Conservation (phyloP, 2,329 filamentous ascomycete species). For the Myriosclerotinia scirpicola region DNA sequence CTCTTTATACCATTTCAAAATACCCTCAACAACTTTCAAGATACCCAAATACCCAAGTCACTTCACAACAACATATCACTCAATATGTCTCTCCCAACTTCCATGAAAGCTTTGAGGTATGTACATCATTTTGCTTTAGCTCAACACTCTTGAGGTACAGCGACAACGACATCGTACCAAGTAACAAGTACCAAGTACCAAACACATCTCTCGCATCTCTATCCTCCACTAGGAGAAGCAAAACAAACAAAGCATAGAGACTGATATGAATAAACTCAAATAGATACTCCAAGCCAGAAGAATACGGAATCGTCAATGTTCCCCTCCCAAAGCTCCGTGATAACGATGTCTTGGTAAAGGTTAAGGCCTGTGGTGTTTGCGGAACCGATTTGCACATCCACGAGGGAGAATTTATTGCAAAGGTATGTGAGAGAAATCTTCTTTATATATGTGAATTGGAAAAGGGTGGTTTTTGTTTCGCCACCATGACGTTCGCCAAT, state of each 20-base stretch:
- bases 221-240: slow-evolving; percentile 3
- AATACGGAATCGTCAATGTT: slow-evolving; percentile 60
- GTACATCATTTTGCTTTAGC: slow-evolving; percentile 33
- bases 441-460: slow-evolving; percentile 29
- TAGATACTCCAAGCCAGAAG: slow-evolving; percentile 61
- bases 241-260: not conserved
- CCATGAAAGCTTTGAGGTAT: slow-evolving; percentile 61
- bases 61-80: slow-evolving; percentile 21
- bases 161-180: not conserved
- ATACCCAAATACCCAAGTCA: not conserved
- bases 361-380: slow-evolving; percentile 65
- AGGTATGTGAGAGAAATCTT: slow-evolving; percentile 42
- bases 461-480: slow-evolving; percentile 10
- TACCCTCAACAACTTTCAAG: not conserved
- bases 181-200: not conserved
- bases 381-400: slow-evolving; percentile 56
- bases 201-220: not conserved
- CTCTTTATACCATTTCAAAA: not conserved
- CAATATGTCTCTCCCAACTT: slow-evolving; percentile 44
- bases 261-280: not conserved
- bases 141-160: not conserved
- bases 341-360: slow-evolving; percentile 52
- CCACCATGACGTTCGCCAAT: slow-evolving; percentile 26
- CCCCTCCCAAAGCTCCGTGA: slow-evolving; percentile 52
- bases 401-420: slow-evolving; percentile 65